Base-by-base conservation (phyloP, 306 rosid species). In the Parietaria judaica region DNA sequence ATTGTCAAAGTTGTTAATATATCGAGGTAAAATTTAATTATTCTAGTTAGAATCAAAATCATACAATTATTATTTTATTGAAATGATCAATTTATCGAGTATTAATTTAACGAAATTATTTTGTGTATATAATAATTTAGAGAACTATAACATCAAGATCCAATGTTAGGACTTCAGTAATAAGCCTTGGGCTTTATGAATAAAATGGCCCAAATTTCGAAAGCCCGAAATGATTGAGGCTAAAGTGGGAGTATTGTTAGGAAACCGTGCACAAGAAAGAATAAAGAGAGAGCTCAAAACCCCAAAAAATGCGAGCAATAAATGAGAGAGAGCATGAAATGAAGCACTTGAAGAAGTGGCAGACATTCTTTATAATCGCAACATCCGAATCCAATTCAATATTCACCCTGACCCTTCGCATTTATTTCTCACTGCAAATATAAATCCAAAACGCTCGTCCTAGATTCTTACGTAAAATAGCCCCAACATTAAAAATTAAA, bases 251-350 rank as follows among this genome's bases (percentile, higher is more conserved):
- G 1, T 56, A 36, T 5, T 39, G 36, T 11, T 68, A 65, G 31
- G 36, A 38, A n/a, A 48, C 0, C 17, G 64, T 36, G 65, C 23
- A 23, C 5, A 6, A 4, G 34, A 57, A 14, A 63, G 23, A 66
- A 65, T 56, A 41, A 46, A n/a, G 15, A 15, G 43, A 45, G 8
- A 65, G 80, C 87, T 77, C 87, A 64, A 63, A 58, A 70, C 76
- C 78, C 78, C 80, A 84, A 75, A 79, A 80, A 74, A 74, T 74
- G 76, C 72, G 76, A 76, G 17, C 62, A 69, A 71, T 86, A 77
- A 83, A 81, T 74, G 70, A n/a, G n/a, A n/a, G n/a, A n/a, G n/a
- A 72, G 61, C 6, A 38, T 46, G 31, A 65, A 54, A 60, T 49
- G 66, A 66, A 70, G 77, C 76, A 66, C 66, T 51, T 54, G 31